Base-by-base conservation (phyloP, 202 grass and related monocot genomes). In the Brachypodium distachyon region DNA sequence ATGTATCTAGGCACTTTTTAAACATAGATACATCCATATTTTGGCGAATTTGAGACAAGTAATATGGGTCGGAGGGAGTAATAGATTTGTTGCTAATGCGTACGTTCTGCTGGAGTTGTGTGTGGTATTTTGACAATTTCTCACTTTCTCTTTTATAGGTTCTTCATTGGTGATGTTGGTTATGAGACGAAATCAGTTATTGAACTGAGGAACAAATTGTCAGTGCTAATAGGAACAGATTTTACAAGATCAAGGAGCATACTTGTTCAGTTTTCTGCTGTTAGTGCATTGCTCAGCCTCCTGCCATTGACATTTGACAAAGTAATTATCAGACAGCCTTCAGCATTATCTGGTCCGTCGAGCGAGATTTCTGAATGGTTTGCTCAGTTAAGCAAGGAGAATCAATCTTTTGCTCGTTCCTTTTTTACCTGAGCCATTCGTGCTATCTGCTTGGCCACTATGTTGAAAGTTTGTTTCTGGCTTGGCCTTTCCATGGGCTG, bases 281-380 rank as follows among this genome's bases (percentile, higher is more conserved):
- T 85, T 48, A 50, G 79, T 58, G 89, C 87, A 26, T 73, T 94
- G 76, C 80, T 98, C 64, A 82, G 80, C 78, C 85, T 98, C 79
- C 78, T 98, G 65, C 91, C 95, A 4, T 38, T 88, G 25, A 79
- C 77, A 49, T 90, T 92, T 42, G 82, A 80, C 52, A 81, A 90
- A 68, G 84, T 89, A 55, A 14, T 95, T 72, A 48, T 59, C 43
- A 60, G 52, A 46, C 32, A 56, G 22, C 41, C 33, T 54, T 77
- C 57, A 50, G 25, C 62, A 67, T 64, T 85, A 58, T 72, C 69
- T 54, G 82, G 75, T 43, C 77, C 47, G 12, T 83, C 34, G 11
- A 69, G 48, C 37, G 87, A 85, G 60, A 82, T 95, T 39, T 90
- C 75, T 51, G 83, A 87, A 47, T 98, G 91, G 95, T 98, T 95